Evolutionary conservation across 495 filamentous ascomycete genomes (phyloP), one percentile per base, ranked within the genome.

Genomic region (Neurospora sp.): DNA sequence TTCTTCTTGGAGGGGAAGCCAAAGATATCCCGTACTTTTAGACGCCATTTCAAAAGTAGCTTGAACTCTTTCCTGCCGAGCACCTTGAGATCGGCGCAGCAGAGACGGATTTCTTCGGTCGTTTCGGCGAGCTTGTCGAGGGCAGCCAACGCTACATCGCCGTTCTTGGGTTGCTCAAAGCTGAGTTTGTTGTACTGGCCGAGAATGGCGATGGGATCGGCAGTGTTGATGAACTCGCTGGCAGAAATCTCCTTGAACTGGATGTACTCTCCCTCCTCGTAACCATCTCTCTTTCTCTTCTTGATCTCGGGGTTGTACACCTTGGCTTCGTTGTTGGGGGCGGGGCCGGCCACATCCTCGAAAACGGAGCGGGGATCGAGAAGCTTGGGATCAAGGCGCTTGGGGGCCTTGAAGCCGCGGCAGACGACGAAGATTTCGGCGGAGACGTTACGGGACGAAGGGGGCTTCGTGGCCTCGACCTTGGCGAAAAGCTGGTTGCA

Each of bases 361-460:
- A 99, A 99, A 23, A 98, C 96, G 70, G 93, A 89, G 44, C 90
- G 89, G 8, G 96, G 89, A 80, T 99, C 96, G 69, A 99, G 88
- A 78, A 99, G 95, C 73, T 92, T 92, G 5, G 96, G 94, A 79
- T 99, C 96, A 72, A 99, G 88, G 70, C 89, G 88, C 81, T 97
- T 97, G 1, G 96, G 96, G 2, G 96, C 96, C 84, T 85, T 85
- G 86, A 89, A 98, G 5, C 94, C 95, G 71, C 90, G 90, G 81
- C 96, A 98, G 27, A 98, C 95, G 75, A 98, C 96, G 86, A 98
- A 98, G 70, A 98, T 98, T 86, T 98, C 95, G 72, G 95, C 95
- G 35, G 94, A 97, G 37, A 98, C 96, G 75, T 94, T 97, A 83
- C 96, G 87, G 2, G 93, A 97, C 5, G 95, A 97, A 5, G 96